Conservation (phyloP, 805 yeast genomes). For the Teunomyces funiuensis region DNA sequence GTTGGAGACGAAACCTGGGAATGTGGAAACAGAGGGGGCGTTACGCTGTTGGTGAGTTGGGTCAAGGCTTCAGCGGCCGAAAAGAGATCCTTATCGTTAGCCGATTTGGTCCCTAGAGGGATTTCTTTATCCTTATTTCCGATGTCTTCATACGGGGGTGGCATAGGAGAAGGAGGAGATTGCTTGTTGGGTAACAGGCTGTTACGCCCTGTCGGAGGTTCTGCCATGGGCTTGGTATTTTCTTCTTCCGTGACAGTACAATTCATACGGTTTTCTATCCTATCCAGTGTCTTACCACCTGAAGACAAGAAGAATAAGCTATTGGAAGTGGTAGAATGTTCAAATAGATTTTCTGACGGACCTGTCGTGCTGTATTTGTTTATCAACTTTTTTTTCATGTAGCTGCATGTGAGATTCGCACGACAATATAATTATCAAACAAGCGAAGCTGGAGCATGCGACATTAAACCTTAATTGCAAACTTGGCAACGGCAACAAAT, state of each 20-base stretch:
- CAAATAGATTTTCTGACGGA: conserved; percentile 1
- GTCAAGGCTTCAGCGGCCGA: conserved; percentile 45
- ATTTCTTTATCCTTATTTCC: background rate
- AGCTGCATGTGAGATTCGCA: conserved; percentile 5
- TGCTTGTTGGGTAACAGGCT: conserved; percentile 2
- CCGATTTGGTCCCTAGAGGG: conserved; percentile 2
- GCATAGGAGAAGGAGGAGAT: conserved; percentile 2
- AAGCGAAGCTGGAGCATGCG: background rate
- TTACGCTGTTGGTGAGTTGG: conserved; percentile 26
- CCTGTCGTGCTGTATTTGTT: background rate
- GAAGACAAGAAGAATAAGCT: background rate
- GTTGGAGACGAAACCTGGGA: conserved; percentile 8
- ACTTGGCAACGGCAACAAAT: background rate
- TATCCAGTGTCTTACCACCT: background rate
- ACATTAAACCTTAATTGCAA: background rate
- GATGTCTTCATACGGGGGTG: background rate
- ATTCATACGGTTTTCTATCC: conserved; percentile 1
- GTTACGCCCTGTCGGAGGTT: background rate
- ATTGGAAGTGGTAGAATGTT: background rate
- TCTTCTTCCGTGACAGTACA: conserved; percentile 1
- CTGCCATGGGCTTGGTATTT: background rate
- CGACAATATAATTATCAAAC: background rate
- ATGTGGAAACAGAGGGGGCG: conserved; percentile 19
- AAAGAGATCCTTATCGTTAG: conserved; percentile 28
- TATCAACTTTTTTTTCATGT: conserved; percentile 1